Conservation (phyloP, 2,329 filamentous ascomycete genomes). For the Colletotrichum chlorophyti region DNA sequence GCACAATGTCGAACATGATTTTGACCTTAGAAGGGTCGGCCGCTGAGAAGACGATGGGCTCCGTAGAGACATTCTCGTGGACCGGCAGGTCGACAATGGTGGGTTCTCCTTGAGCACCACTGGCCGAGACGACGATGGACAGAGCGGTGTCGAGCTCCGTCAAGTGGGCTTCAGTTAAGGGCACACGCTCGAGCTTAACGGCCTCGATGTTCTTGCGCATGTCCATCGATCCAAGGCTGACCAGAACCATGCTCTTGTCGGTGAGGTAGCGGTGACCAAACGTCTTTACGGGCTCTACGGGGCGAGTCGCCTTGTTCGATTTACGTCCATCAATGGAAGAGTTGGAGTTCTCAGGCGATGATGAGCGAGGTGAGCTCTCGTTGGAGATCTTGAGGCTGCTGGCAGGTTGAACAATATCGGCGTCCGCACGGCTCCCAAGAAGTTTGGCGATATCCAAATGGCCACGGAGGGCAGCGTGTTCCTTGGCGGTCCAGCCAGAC, state of each 20-base stretch:
- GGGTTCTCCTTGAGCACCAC: slow-evolving; percentile 83
- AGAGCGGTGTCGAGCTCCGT: slow-evolving; percentile 95
- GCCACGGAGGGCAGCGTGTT: slow-evolving; percentile 89
- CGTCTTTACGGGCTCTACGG: slow-evolving; percentile 84
- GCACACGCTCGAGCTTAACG: slow-evolving; percentile 87
- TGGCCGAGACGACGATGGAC: slow-evolving; percentile 88
- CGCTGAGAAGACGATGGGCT: slow-evolving; percentile 89
- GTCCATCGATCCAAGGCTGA: slow-evolving; percentile 95
- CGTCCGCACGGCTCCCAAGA: slow-evolving; percentile 60
- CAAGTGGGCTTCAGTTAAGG: slow-evolving; percentile 84
- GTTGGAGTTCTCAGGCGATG: slow-evolving; percentile 32
- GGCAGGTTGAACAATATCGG: slow-evolving; percentile 32
- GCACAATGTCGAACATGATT: slow-evolving; percentile 91
- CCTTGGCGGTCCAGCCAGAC: slow-evolving; percentile 92
- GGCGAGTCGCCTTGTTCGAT: slow-evolving; percentile 58
- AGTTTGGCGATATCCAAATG: slow-evolving; percentile 81
- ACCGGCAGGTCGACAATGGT: slow-evolving; percentile 91
- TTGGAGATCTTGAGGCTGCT: slow-evolving; percentile 36
- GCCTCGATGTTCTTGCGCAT: slow-evolving; percentile 81
- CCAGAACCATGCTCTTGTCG: slow-evolving; percentile 86
- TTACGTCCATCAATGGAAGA: slow-evolving; percentile 69
- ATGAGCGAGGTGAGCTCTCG: slow-evolving; percentile 23
- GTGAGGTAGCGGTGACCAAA: slow-evolving; percentile 96
- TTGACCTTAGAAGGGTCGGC: slow-evolving; percentile 82
- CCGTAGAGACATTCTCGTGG: slow-evolving; percentile 91